Conservation (phyloP, 306 rosid genomes). For the Rubus idaeus region DNA sequence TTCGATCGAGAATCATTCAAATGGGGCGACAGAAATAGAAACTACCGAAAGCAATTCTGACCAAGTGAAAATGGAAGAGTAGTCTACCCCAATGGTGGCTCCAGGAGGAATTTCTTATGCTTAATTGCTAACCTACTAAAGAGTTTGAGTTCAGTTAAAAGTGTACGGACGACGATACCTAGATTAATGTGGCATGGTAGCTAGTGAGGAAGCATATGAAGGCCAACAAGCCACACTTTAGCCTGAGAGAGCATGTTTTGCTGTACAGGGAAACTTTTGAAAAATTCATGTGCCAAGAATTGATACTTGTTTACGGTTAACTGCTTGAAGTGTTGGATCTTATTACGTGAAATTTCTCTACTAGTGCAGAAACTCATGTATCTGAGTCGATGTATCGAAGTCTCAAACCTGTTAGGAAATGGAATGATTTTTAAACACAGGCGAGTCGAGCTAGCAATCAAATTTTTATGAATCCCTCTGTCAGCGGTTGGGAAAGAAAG, state of each 20-base stretch:
- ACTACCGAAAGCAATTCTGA: conserved; percentile 16
- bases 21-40: conserved; percentile 12
- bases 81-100: neutral
- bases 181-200: neutral
- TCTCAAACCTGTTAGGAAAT: neutral
- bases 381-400: neutral
- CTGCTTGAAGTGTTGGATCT: neutral
- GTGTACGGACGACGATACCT: neutral
- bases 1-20: conserved; percentile 7
- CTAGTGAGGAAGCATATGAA: neutral
- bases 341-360: too few species aligned
- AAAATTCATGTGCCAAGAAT: neutral
- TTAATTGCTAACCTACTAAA: neutral
- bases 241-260: neutral
- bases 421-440: too few species aligned
- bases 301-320: neutral
- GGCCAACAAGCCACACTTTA: neutral
- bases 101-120: neutral
- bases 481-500: too few species aligned
- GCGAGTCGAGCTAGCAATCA: too few species aligned
- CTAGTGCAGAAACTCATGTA: too few species aligned
- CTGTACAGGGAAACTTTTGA: neutral
- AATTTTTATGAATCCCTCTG: too few species aligned
- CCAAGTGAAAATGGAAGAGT: conserved; percentile 27
- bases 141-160: neutral